Evolutionary conservation across 257 asterid genomes (phyloP).

Genomic region (Rubia yunnanensis): DNA sequence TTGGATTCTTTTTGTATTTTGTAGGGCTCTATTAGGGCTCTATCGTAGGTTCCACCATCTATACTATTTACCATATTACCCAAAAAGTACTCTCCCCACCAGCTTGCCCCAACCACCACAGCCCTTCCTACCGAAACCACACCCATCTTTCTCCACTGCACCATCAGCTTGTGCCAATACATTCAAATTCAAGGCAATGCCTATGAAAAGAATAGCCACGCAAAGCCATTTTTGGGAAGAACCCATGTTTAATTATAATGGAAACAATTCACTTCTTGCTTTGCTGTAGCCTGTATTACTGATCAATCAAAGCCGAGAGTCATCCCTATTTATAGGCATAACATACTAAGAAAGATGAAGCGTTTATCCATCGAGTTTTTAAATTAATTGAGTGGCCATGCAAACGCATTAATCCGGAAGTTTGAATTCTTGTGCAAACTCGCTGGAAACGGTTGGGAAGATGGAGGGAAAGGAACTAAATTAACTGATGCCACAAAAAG

Average conservation of each 20-base stretch:
- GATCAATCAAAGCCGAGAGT: neutral
- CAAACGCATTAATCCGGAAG: constrained; percentile 6
- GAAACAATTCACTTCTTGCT: neutral
- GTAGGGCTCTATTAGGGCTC: too few species aligned
- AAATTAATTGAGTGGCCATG: neutral
- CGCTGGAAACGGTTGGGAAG: constrained; percentile 25
- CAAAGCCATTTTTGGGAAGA: constrained; percentile 18
- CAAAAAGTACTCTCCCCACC: neutral
- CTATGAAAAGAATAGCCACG: constrained; percentile 17
- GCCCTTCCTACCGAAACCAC: constrained; percentile 20
- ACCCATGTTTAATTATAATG: constrained; percentile 12
- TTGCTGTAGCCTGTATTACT: neutral
- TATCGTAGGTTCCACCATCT: too few species aligned
- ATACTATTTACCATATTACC: too few species aligned
- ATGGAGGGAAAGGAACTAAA: constrained; percentile 15
- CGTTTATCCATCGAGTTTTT: neutral
- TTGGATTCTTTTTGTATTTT: too few species aligned
- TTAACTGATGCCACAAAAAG: constrained; percentile 11
- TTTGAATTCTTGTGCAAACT: constrained; percentile 17
- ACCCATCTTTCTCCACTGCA: constrained; percentile 15
- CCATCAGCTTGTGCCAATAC: constrained; percentile 17
- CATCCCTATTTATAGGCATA: constrained; percentile 10
- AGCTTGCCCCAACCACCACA: constrained; percentile 11
- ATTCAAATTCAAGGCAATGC: constrained; percentile 21
- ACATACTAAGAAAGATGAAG: neutral